Conservation (phyloP, 2,329 filamentous ascomycete species). For the Ceratocystis albifundus region DNA sequence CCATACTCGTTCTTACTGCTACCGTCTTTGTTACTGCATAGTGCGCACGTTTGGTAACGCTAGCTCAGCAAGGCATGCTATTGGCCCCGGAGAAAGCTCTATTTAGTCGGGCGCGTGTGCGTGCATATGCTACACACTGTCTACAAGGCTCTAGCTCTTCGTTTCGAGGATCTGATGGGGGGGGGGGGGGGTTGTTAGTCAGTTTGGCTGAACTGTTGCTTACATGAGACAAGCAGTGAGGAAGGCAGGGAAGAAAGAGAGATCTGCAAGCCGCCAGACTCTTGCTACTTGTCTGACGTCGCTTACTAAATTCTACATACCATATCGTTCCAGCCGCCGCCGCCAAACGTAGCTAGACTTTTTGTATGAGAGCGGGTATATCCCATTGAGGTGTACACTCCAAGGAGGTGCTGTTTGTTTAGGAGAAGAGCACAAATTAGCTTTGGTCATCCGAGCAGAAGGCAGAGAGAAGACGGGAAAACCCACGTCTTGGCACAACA, state of each 20-base stretch:
- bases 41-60: too few species aligned
- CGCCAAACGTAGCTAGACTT: conserved; percentile 61
- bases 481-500: conserved; percentile 62
- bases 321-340: conserved; percentile 75
- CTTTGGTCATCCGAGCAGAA: background rate
- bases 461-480: background rate
- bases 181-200: background rate
- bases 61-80: too few species aligned
- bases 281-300: background rate
- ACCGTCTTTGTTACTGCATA: too few species aligned
- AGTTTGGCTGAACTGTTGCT: background rate
- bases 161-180: conserved; percentile 12
- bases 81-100: too few species aligned
- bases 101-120: too few species aligned
- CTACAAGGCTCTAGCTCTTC: conserved; percentile 5
- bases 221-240: background rate
- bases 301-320: conserved; percentile 35
- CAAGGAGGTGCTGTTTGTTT: conserved; percentile 45
- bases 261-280: too few species aligned
- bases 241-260: too few species aligned
- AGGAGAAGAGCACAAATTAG: background rate
- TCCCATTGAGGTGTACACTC: conserved; percentile 65
- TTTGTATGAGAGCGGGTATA: conserved; percentile 53
- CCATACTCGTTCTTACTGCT: too few species aligned
- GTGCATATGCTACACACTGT: background rate